Evolutionary conservation across 2,329 filamentous ascomycete genomes (phyloP).

Genomic region (Fusarium sp.): DNA sequence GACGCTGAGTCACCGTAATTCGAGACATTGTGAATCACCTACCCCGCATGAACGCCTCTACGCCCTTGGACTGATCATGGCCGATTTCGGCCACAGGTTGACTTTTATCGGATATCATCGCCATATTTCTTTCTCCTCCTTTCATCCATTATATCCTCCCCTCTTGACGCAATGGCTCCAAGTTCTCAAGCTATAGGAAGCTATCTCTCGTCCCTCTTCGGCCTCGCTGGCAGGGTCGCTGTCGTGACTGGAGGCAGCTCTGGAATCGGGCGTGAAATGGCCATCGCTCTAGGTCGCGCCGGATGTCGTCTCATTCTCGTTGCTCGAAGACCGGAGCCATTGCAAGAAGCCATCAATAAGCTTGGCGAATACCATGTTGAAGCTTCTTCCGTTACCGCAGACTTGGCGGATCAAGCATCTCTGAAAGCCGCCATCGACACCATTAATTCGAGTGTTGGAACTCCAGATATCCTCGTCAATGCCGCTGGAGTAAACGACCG

Average conservation of each 20-base stretch:
- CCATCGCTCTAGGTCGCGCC: slow-evolving; percentile 42
- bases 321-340: slow-evolving; percentile 40
- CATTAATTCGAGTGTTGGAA: slow-evolving; percentile 36
- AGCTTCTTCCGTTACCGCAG: slow-evolving; percentile 34
- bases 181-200: slow-evolving; percentile 9
- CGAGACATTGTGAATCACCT: not conserved
- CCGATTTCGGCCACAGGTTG: not conserved
- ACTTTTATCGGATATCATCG: not conserved
- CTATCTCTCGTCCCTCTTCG: slow-evolving; percentile 45
- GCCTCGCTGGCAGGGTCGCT: slow-evolving; percentile 43
- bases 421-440: slow-evolving; percentile 27
- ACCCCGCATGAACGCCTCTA: not conserved
- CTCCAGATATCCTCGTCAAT: slow-evolving; percentile 47
- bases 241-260: slow-evolving; percentile 48
- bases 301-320: slow-evolving; percentile 46
- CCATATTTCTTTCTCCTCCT: not conserved
- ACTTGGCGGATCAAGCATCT: slow-evolving; percentile 30
- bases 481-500: slow-evolving; percentile 45
- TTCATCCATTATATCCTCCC: not conserved
- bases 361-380: slow-evolving; percentile 41
- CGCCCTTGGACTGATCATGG: not conserved
- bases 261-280: slow-evolving; percentile 48
- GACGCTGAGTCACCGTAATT: not conserved
- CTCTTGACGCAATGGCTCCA: slow-evolving; percentile 15
- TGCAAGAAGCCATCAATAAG: slow-evolving; percentile 38